A percentile compares a stretch with the other conserved stretches of the same genome.
Conservation (phyloP, 257 asterid species). For the Solanum lignicaule region DNA sequence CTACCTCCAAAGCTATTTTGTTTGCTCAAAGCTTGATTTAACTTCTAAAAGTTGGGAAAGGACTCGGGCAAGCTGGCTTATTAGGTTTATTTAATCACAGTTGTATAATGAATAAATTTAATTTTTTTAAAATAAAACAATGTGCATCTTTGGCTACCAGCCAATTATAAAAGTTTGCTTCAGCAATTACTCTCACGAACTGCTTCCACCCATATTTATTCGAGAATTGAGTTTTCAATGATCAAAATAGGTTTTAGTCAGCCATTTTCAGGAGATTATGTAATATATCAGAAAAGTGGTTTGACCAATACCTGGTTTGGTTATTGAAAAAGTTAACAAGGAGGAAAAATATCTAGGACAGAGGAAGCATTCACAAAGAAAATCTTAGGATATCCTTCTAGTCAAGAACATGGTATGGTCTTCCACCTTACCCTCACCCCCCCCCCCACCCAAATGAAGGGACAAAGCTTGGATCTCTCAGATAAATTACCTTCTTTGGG, state of each 20-base stretch:
- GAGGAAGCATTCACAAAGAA: not conserved
- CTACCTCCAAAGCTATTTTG: not conserved
- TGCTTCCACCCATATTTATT: not conserved
- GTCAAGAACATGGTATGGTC: not conserved
- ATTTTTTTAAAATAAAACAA: not conserved
- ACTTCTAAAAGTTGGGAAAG: not conserved
- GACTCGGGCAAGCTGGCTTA: not conserved
- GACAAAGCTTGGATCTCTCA: not conserved
- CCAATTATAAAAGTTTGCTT: not conserved
- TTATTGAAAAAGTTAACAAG: not conserved
- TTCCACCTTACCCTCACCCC: not conserved
- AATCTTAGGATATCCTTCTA: not conserved
- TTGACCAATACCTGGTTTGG: not conserved
- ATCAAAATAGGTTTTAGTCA: not conserved
- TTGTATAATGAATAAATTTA: not conserved
- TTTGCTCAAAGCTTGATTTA: not conserved
- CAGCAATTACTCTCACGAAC: not conserved
- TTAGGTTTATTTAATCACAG: not conserved
- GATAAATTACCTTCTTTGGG: conserved; percentile 59
- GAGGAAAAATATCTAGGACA: not conserved
- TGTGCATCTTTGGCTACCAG: not conserved
- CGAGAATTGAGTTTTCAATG: not conserved
- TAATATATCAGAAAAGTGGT: not conserved
- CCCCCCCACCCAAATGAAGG: not conserved
- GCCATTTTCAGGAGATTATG: not conserved